Conservation (phyloP, 257 asterid genomes). For the Echium plantagineum region DNA sequence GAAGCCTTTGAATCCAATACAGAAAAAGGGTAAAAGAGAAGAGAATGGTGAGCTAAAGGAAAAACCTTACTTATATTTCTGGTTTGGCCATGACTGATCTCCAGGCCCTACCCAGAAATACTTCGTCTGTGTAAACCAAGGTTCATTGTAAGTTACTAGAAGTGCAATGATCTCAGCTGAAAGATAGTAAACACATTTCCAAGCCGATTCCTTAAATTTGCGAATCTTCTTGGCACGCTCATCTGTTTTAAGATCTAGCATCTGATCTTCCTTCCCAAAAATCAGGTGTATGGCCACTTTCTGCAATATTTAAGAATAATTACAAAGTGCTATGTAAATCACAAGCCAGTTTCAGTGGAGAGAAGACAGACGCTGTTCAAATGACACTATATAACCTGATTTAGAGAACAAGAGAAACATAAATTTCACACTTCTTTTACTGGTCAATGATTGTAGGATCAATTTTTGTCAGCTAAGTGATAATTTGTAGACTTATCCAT, state of each 20-base stretch:
- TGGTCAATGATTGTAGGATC: no score
- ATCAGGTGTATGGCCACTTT: conserved; percentile 54
- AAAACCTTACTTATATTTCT: conserved; percentile 58
- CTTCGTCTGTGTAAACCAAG: conserved; percentile 68
- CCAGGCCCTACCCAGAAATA: conserved; percentile 94
- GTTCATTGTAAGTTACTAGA: conserved; percentile 72
- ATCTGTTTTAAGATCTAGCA: conserved; percentile 30
- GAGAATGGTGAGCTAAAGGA: not conserved
- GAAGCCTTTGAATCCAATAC: no score
- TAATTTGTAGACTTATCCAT: no score
- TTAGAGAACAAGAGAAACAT: no score
- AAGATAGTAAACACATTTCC: conserved; percentile 86
- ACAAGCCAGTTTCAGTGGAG: not conserved
- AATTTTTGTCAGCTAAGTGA: no score
- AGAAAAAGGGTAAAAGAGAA: not conserved
- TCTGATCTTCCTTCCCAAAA: conserved; percentile 51
- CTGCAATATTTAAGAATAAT: conserved; percentile 35
- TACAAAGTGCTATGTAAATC: not conserved
- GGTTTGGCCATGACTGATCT: conserved; percentile 80
- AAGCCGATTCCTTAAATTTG: conserved; percentile 95
- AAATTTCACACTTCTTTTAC: no score
- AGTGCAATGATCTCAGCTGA: conserved; percentile 85
- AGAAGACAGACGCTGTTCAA: no score
- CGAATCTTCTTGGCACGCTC: conserved; percentile 56
- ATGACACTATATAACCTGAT: no score